A percentile compares a stretch with the other conserved stretches of the same genome.
phyloP scores from a whole-genome alignment of 73 alveolate genomes.

The Paramecium biaurelia region DNA sequence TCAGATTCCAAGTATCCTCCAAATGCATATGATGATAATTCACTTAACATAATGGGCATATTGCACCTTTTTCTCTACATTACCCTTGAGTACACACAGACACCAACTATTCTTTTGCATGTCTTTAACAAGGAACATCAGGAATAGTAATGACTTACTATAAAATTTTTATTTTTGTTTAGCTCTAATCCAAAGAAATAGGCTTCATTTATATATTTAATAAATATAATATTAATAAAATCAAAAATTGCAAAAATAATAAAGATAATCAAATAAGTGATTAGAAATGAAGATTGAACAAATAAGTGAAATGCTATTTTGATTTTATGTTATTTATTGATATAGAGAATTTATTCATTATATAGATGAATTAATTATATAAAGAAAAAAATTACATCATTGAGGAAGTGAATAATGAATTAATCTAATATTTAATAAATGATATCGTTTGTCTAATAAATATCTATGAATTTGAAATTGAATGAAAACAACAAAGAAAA shows the following conservation, averaged over 20 bases:
- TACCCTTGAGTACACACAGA: slow-evolving; percentile 38
- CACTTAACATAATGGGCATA: slow-evolving; percentile 34
- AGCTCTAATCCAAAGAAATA: background rate
- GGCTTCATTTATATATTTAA: background rate
- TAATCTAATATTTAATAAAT: too few species aligned
- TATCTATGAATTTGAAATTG: too few species aligned
- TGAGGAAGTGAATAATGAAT: too few species aligned
- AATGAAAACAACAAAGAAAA: too few species aligned
- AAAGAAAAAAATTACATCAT: too few species aligned
- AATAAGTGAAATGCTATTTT: background rate
- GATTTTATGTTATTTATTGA: too few species aligned
- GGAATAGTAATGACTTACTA: background rate
- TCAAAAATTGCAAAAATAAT: too few species aligned
- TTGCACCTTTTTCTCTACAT: slow-evolving; percentile 43
- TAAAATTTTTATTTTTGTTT: background rate
- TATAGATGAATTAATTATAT: too few species aligned
- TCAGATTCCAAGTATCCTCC: slow-evolving; percentile 46
- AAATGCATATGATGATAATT: slow-evolving; percentile 18
- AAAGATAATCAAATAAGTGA: too few species aligned
- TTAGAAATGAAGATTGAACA: background rate
- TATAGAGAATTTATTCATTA: too few species aligned
- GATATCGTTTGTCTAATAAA: too few species aligned
- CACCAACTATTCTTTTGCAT: slow-evolving; percentile 9
- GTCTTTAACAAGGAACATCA: slow-evolving; percentile 21
- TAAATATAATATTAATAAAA: background rate